These are phyloP conservation scores for Ustilago esculenta DNA, from an alignment of 1,284 basidiomycete species.

Conservation along the genomic window DNA sequence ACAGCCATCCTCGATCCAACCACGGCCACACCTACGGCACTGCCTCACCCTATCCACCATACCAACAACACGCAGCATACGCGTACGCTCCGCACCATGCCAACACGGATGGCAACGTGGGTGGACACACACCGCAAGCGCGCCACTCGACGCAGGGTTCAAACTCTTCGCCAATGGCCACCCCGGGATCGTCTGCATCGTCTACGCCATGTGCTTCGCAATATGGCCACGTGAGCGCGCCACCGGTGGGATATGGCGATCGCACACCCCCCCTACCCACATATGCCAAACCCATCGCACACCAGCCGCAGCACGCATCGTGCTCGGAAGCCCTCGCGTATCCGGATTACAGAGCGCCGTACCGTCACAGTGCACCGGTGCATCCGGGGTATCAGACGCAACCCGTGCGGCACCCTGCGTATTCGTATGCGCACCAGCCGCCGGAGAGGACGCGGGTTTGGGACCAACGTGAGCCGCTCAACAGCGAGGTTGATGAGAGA, in stretches of 20 bases:
- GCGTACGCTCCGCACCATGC: background rate
- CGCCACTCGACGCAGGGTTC: background rate
- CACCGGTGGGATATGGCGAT: constrained; percentile 11
- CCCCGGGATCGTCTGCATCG: constrained; percentile 1
- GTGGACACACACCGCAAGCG: background rate
- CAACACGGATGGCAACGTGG: background rate
- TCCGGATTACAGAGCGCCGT: constrained; percentile 30
- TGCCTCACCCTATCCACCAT: background rate
- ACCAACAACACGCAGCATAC: constrained; percentile 13
- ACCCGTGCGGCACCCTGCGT: no score
- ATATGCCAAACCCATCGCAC: constrained; percentile 20
- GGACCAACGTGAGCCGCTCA: no score
- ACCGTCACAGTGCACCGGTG: constrained; percentile 21
- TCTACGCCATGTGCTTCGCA: constrained; percentile 8
- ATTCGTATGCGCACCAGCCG: no score
- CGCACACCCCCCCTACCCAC: constrained; percentile 31
- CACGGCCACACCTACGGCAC: constrained; percentile 1
- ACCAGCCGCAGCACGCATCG: constrained; percentile 19
- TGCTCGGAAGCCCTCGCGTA: constrained; percentile 1
- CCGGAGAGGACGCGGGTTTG: no score
- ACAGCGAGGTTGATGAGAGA: no score
- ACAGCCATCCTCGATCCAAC: background rate
- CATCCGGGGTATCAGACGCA: constrained; percentile 5
- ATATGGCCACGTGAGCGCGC: constrained; percentile 24
- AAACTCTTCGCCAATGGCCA: background rate